Percentiles rank a stretch among this genome's conserved stretches.
phyloP scores from a whole-genome alignment of 371 early-diverging fungal species.

The Coemansia sp. region DNA sequence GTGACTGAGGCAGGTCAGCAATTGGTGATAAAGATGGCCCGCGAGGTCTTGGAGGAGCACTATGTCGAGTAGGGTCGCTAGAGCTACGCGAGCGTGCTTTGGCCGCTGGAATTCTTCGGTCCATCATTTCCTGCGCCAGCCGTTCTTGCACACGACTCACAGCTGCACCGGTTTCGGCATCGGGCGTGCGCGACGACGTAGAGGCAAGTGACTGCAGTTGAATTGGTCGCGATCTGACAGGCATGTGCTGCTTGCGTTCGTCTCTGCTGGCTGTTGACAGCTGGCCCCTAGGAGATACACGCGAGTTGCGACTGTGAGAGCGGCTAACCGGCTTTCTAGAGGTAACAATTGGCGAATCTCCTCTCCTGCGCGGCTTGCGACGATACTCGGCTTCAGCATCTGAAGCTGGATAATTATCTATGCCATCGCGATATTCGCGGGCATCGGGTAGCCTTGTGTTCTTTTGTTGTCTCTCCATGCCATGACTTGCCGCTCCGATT shows the following conservation, averaged over 20 bases:
- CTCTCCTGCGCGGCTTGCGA: not conserved
- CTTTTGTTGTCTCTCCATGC: not conserved
- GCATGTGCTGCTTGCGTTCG: not conserved
- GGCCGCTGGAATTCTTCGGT: slow-evolving; percentile 6
- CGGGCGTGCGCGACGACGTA: not conserved
- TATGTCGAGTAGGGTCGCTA: slow-evolving; percentile 3
- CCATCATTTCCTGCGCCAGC: slow-evolving; percentile 20
- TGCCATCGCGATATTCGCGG: not conserved
- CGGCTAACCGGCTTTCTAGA: not conserved
- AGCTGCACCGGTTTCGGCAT: slow-evolving; percentile 29
- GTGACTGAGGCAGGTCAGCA: not conserved
- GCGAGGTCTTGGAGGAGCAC: slow-evolving; percentile 15
- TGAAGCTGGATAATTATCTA: slow-evolving; percentile 6
- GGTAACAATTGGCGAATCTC: not conserved
- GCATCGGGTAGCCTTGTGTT: not conserved
- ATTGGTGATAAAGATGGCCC: slow-evolving; percentile 37
- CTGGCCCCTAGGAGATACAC: not conserved
- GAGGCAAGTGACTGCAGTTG: slow-evolving; percentile 8
- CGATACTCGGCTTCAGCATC: slow-evolving; percentile 23
- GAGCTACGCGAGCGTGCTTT: slow-evolving; percentile 12
- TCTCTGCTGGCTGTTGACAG: not conserved
- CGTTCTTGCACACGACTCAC: slow-evolving; percentile 41
- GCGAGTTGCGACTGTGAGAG: slow-evolving; percentile 6
- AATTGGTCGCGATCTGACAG: slow-evolving; percentile 26
- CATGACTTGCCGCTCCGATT: not conserved